Evolutionary conservation across 495 filamentous ascomycete species (phyloP).

Genomic region (Aspergillus ellipticus): DNA sequence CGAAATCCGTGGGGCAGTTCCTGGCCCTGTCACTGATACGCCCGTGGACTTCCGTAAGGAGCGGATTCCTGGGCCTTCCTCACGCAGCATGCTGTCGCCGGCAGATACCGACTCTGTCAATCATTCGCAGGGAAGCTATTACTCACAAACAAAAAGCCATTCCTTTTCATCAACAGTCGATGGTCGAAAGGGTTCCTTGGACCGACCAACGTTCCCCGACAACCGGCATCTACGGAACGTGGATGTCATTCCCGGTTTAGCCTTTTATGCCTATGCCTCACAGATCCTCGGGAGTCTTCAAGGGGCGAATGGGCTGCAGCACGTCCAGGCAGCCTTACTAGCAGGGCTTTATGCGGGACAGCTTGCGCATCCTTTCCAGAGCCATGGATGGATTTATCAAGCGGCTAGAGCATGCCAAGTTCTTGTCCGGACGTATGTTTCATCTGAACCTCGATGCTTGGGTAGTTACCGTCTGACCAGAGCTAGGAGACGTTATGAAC

Average conservation of each 20-base stretch:
- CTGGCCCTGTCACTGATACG: constrained; percentile 49
- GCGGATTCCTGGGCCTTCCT: constrained; percentile 22
- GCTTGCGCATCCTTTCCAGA: constrained; percentile 81
- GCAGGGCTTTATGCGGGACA: constrained; percentile 89
- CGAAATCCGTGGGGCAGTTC: constrained; percentile 53
- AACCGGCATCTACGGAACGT: constrained; percentile 53
- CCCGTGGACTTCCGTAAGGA: constrained; percentile 25
- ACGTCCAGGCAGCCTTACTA: constrained; percentile 82
- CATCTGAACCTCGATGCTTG: not conserved
- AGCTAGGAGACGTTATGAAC: constrained; percentile 33
- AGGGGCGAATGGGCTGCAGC: constrained; percentile 71
- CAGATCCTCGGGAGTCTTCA: constrained; percentile 80
- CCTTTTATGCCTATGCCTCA: constrained; percentile 81
- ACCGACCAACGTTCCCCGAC: constrained; percentile 17
- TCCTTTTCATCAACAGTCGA: constrained; percentile 20
- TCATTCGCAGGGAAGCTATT: constrained; percentile 16
- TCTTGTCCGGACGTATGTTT: constrained; percentile 69
- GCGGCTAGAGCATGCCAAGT: constrained; percentile 75
- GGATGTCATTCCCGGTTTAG: constrained; percentile 84
- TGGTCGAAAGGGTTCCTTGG: constrained; percentile 9
- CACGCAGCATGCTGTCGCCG: constrained; percentile 26
- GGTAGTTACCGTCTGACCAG: not conserved
- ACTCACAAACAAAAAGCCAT: constrained; percentile 23
- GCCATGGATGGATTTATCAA: constrained; percentile 79
- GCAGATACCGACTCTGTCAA: constrained; percentile 25